Evolutionary conservation across 768 basidiomycete genomes (phyloP), one percentile per base, ranked within the genome.

Genomic region (Hypsizygus marmoreus): DNA sequence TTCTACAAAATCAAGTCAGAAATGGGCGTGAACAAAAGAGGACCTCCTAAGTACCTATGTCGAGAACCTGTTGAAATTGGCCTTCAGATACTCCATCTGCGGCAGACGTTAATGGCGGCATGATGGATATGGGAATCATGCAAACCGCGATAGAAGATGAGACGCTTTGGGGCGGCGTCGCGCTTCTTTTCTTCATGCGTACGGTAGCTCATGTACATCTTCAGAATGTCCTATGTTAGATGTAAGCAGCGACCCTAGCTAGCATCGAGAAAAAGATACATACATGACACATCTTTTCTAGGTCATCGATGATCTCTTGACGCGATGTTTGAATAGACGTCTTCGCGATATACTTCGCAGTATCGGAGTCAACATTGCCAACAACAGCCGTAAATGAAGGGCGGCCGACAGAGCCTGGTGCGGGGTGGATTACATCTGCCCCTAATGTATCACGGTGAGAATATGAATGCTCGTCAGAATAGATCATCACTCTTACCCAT

Each of bases 371-470:
- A 17, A 91, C 80, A 47, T 81, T 90, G 4, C 75, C 86, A 4
- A 91, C 89, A 2, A 91, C 71, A 0, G 86, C 70, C 0, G 90
- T 83, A 59, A 86, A 91, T 0, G 89, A 91, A 0, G 90, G 89
- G 0, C 83, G 76, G 4, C 79, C 84, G 1, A 75, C 76, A 0
- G 84, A 74, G 4, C 88, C 88, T 3, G 90, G 88, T 2, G 86
- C 78, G 1, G 89, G 88, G 56, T 91, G 89, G 14, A 86, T 85
- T 13, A 86, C 85, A 60, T 91, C 88, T 6, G 88, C 88, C 41
- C 86, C 82, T 86, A 31, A 22, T 20, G 32, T 44, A 28, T 19
- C 4, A 31, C 37, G 20, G 36, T 53, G 22, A 49, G 12, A 10
- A 38, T 3, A 46, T 19, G 4, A n/a, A n/a, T 4, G 6, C 36